Base-by-base conservation (phyloP, 2,329 filamentous ascomycete species). In the Fusarium hostae region DNA sequence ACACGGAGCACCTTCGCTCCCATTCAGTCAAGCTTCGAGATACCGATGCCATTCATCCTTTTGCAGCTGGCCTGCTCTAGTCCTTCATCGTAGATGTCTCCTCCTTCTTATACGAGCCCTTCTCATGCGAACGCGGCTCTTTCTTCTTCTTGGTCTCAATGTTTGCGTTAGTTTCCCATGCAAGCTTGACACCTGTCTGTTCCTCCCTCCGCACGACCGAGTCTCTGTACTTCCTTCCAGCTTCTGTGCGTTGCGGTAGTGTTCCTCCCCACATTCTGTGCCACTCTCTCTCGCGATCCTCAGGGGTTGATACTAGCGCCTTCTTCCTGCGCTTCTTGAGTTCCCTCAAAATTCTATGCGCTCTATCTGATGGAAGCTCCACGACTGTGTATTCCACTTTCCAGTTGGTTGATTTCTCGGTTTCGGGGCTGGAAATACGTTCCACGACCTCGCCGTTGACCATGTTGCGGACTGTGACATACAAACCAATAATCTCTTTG, bases 321-420 rank as follows among this genome's bases (percentile, higher is more conserved):
- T 83, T 83, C 48, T 80, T 82, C 16, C 93, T 87, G 20, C 92
- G 86, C 6, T 75, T 79, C 78, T 89, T 88, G 63, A 89, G 84
- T 55, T 85, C 82, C 3, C 77, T 44, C 78, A 94, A 94, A 28
- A 92, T 79, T 1, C 61, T 80, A 66, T 79, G 80, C 2, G 87
- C 88, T 13, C 84, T 82, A 0, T 78, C 69, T 5, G 73, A 70
- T 0, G 80, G 57, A 4, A 94, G 83, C 71, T 95, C 92, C 48
- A 87, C 86, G 51, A 98, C 82, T 39, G 90, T 86, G 80, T 97
- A 98, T 74, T 96, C 89, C n/a, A 98, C 84, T 1, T 82, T 79
- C 95, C 95, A 98, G 22, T 40, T 15, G 10, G 8, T 32, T 7
- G 61, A 30, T n/a, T 59, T 26, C 18, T 24, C 24, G 5, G 18